These are phyloP conservation scores for Globisporangium abappressorium DNA, from an alignment of 352 stramenopile species.

Conservation along the genomic window DNA sequence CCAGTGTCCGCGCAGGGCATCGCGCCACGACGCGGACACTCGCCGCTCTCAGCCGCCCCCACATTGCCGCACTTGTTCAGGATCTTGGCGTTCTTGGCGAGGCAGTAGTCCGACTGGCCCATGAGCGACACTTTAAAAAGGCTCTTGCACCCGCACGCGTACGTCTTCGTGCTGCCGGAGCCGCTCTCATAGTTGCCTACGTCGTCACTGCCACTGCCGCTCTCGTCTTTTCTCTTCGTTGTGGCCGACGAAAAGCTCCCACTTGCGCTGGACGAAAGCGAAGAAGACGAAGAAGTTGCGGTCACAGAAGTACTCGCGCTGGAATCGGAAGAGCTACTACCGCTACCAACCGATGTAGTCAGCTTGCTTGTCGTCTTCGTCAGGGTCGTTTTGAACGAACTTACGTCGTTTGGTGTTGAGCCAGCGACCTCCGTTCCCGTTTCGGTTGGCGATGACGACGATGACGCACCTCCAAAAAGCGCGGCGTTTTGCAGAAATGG, in stretches of 20 bases:
- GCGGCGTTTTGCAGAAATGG: not conserved
- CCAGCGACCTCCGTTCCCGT: no score
- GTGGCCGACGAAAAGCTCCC: not conserved
- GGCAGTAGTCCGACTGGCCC: constrained; percentile 69
- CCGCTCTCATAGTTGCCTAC: constrained; percentile 17
- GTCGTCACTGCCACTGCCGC: constrained; percentile 15
- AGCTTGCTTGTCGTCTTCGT: not conserved
- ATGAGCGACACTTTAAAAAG: constrained; percentile 61
- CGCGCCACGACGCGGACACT: constrained; percentile 47
- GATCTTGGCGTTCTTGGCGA: constrained; percentile 35
- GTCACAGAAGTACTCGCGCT: not conserved
- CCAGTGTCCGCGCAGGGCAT: constrained; percentile 58
- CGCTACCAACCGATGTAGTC: not conserved
- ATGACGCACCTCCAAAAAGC: not conserved
- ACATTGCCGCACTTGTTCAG: constrained; percentile 70
- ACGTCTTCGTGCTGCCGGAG: constrained; percentile 31
- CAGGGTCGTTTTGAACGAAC: not conserved
- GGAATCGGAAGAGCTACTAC: not conserved
- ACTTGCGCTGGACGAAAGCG: not conserved
- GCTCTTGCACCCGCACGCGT: constrained; percentile 41
- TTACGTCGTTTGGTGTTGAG: no score
- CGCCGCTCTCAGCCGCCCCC: constrained; percentile 42
- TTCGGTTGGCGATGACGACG: not conserved
- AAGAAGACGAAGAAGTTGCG: not conserved
- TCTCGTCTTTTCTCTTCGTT: not conserved